Percentiles rank a stretch among this genome's conserved stretches.
Conservation (phyloP, 495 filamentous ascomycete genomes). For the Poronia punctata region DNA sequence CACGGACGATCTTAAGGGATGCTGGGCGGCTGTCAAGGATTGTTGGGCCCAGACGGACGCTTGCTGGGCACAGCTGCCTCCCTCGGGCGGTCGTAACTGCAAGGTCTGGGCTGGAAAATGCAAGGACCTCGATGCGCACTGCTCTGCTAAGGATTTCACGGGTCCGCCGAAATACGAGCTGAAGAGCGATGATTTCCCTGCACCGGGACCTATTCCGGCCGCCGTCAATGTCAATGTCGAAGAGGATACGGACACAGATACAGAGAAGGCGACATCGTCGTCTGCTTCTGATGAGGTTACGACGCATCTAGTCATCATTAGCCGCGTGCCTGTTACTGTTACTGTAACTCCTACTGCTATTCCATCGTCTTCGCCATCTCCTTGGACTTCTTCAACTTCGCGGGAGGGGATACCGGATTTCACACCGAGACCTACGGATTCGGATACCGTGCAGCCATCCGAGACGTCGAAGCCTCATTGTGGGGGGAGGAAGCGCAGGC, state of each 20-base stretch:
- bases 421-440: slow-evolving; percentile 2
- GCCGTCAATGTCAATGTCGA: slow-evolving; percentile 3
- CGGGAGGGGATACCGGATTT: slow-evolving; percentile 1
- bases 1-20: slow-evolving; percentile 32
- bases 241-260: too few species aligned
- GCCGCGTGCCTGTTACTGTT: slow-evolving; percentile 1
- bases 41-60: slow-evolving; percentile 45
- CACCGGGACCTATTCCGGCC: slow-evolving; percentile 5
- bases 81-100: slow-evolving; percentile 46
- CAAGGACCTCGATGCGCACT: slow-evolving; percentile 34
- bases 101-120: slow-evolving; percentile 48
- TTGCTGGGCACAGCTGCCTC: slow-evolving; percentile 43
- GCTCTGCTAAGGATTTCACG: slow-evolving; percentile 32
- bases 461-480: slow-evolving; percentile 4
- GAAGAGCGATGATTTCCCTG: slow-evolving; percentile 6
- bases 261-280: background rate
- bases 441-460: background rate
- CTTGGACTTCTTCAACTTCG: too few species aligned
- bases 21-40: slow-evolving; percentile 35
- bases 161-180: slow-evolving; percentile 45
- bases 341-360: background rate
- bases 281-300: background rate
- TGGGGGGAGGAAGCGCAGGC: slow-evolving; percentile 1
- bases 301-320: slow-evolving; percentile 1
- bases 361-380: background rate